These are phyloP conservation scores for Penicillium brasilianum DNA, from an alignment of 2,329 filamentous ascomycete species.

Conservation along the genomic window DNA sequence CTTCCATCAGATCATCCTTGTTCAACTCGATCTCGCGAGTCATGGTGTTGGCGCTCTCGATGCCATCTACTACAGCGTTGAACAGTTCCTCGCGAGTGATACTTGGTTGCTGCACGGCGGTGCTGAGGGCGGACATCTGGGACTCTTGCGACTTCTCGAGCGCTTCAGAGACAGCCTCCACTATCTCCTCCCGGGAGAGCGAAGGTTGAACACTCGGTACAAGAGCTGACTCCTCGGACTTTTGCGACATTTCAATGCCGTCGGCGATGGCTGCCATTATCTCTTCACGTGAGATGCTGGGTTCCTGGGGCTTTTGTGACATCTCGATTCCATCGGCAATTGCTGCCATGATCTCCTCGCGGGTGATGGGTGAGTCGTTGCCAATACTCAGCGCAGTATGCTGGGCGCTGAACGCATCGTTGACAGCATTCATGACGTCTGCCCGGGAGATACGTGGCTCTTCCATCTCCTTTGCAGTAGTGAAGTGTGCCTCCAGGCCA, in stretches of 20 bases:
- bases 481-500: slow-evolving; percentile 56
- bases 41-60: slow-evolving; percentile 54
- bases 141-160: slow-evolving; percentile 30
- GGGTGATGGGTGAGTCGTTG: slow-evolving; percentile 50
- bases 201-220: slow-evolving; percentile 36
- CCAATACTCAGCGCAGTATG: slow-evolving; percentile 36
- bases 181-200: slow-evolving; percentile 57
- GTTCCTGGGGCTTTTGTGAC: slow-evolving; percentile 41
- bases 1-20: slow-evolving; percentile 61
- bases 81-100: slow-evolving; percentile 62
- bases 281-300: slow-evolving; percentile 33
- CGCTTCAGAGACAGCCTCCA: slow-evolving; percentile 32
- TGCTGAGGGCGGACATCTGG: slow-evolving; percentile 43
- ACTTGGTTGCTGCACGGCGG: slow-evolving; percentile 43
- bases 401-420: slow-evolving; percentile 41
- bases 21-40: slow-evolving; percentile 65
- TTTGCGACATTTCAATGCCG: slow-evolving; percentile 50
- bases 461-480: slow-evolving; percentile 61
- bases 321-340: slow-evolving; percentile 32
- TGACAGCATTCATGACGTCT: slow-evolving; percentile 39
- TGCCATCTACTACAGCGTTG: slow-evolving; percentile 63
- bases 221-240: slow-evolving; percentile 5
- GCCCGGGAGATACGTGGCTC: slow-evolving; percentile 36
- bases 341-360: slow-evolving; percentile 44
- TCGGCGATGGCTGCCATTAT: slow-evolving; percentile 63